Conservation (phyloP, 805 yeast genomes). For the Nakazawaea ishiwadae region DNA sequence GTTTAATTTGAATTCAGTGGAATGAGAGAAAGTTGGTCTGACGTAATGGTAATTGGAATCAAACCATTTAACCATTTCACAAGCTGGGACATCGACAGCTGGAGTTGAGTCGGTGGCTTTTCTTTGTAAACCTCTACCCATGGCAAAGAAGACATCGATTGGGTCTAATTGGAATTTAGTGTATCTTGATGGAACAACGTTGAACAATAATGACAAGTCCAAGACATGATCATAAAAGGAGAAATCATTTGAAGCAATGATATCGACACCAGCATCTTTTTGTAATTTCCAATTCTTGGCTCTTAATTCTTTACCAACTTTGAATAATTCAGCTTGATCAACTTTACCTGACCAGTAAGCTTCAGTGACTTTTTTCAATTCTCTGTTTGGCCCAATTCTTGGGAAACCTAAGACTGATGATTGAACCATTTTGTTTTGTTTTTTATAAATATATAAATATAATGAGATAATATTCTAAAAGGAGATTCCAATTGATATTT, state of each 20-base stretch:
- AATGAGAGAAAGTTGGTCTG: conserved; percentile 96
- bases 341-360: conserved; percentile 98
- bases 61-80: conserved; percentile 99
- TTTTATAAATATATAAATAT: not conserved
- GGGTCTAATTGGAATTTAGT: conserved; percentile 84
- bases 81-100: conserved; percentile 97
- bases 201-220: conserved; percentile 88
- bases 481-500: not conserved
- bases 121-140: conserved; percentile 99
- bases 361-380: conserved; percentile 97
- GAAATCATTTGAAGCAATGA: conserved; percentile 97
- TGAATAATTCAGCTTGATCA: conserved; percentile 77
- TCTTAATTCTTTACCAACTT: conserved; percentile 94
- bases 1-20: conserved; percentile 92
- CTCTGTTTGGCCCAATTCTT: conserved; percentile 99
- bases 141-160: conserved; percentile 92
- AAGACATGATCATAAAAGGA: conserved; percentile 97
- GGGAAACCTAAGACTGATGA: conserved; percentile 99
- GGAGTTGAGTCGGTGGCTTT: conserved; percentile 80
- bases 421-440: conserved; percentile 69
- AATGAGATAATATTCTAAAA: no score
- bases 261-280: conserved; percentile 93
- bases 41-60: conserved; percentile 99
- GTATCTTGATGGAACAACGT: conserved; percentile 96
- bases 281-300: conserved; percentile 97